Evolutionary conservation across 495 filamentous ascomycete genomes (phyloP), one percentile per base, ranked within the genome.

Genomic region (Xylaria flabelliformis): DNA sequence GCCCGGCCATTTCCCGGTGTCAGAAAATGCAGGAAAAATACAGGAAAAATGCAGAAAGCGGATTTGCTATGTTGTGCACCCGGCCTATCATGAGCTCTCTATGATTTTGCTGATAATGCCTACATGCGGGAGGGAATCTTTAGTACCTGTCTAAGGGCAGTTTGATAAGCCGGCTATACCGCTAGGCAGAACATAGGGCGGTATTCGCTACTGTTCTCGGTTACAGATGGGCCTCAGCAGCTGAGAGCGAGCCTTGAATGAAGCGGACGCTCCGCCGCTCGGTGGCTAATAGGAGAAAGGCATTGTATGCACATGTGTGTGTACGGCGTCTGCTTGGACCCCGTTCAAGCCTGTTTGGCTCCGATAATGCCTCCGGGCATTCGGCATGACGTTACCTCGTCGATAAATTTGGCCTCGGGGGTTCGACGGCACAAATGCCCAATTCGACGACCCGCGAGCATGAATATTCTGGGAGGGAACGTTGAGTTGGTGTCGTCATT

Each of bases 111-210:
- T 13, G 2, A 29, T 64, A 42, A 42, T 42, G 39, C 39, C 10
- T 42, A 42, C 24, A 67, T 72, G 62, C 34, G 24, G 15, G 0
- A 34, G 24, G 15, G 0, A 34, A 19, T 58, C 29, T 64, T 71
- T n/a, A 70, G 26, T 29, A 29, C 26, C 26, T 29, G 26, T 29
- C 46, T 72, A 50, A 50, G 53, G 69, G 69, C 48, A 71, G 61
- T 63, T 64, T 51, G 70, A 67, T 51, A 39, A 36, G 63, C 63
- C 42, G 41, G 53, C 53, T 21, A 41, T 29, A 64, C 39, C 63
- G 63, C 51, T 36, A 72, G 70, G 70, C 70, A 72, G 62, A 67
- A n/a, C 41, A 48, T 65, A 55, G 58, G 44, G 56, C 56, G 58
- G 32, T 51, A 41, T 24, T 26, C 55, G 44, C 50, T 66, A 59